A percentile compares a stretch with the other conserved stretches of the same genome.
These are phyloP conservation scores for Solanum chilense DNA, from an alignment of 257 asterid genomes.

Conservation along the genomic window DNA sequence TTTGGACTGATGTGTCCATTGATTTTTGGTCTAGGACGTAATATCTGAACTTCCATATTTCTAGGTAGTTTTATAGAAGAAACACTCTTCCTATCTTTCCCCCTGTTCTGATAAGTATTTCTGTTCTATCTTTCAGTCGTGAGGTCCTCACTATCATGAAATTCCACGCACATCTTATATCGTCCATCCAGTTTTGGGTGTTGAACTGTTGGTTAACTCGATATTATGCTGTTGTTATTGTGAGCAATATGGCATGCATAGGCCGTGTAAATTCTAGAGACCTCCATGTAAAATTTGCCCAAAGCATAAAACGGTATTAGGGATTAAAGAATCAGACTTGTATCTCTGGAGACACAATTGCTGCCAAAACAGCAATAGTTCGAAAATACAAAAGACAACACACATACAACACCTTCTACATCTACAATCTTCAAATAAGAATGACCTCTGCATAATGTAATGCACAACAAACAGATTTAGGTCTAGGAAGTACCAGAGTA, in stretches of 20 bases:
- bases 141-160: conserved; percentile 61
- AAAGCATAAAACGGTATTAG: background rate
- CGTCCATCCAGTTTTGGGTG: conserved; percentile 47
- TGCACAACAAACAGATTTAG: background rate
- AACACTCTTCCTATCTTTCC: background rate
- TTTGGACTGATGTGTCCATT: background rate
- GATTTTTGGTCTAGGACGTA: background rate
- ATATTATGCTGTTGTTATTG: background rate
- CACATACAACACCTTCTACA: background rate
- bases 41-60: background rate
- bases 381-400: background rate
- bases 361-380: background rate
- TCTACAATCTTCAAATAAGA: background rate
- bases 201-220: conserved; percentile 43
- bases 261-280: background rate
- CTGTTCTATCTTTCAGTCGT: conserved; percentile 28
- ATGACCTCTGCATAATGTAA: background rate
- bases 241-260: background rate
- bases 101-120: background rate
- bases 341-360: background rate
- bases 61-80: background rate
- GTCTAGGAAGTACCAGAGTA: conserved; percentile 56
- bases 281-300: background rate
- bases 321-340: background rate
- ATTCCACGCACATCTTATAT: conserved; percentile 56